These are phyloP conservation scores for Hypoxylon fragiforme DNA, from an alignment of 495 filamentous ascomycete genomes.

Conservation along the genomic window DNA sequence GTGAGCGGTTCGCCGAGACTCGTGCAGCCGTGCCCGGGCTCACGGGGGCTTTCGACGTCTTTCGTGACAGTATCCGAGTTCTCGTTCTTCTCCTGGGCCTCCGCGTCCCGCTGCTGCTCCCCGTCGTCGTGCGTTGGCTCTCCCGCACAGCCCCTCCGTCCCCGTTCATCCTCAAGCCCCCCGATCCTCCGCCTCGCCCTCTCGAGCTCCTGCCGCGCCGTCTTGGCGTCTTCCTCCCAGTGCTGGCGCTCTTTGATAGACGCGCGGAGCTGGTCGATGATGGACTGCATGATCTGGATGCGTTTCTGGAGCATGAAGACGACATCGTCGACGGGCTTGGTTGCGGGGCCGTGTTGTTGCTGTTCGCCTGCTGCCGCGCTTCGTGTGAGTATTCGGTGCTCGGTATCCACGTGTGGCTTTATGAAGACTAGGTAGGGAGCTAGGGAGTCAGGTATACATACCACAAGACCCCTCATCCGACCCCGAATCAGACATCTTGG, in stretches of 20 bases:
- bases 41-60: too few relatives aligned
- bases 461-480: not conserved
- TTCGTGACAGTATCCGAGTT: too few relatives aligned
- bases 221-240: not conserved
- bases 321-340: conserved; percentile 3
- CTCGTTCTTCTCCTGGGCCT: not conserved
- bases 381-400: too few relatives aligned
- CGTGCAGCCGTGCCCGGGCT: not conserved
- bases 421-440: too few relatives aligned
- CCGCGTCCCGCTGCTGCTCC: not conserved
- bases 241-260: not conserved
- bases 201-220: not conserved
- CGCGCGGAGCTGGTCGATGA: conserved; percentile 13
- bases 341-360: not conserved
- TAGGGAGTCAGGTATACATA: too few relatives aligned
- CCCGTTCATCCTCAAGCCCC: conserved; percentile 7
- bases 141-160: too few relatives aligned
- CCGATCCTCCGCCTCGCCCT: not conserved
- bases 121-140: too few relatives aligned
- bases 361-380: not conserved
- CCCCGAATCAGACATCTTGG: not conserved
- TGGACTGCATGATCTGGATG: conserved; percentile 9
- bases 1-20: not conserved
- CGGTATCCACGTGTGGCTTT: too few relatives aligned
- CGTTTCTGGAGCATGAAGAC: conserved; percentile 8